Percentiles rank a stretch among this genome's conserved stretches.
These are phyloP conservation scores for Lomentospora prolificans DNA, from an alignment of 2,329 filamentous ascomycete genomes.

Conservation along the genomic window DNA sequence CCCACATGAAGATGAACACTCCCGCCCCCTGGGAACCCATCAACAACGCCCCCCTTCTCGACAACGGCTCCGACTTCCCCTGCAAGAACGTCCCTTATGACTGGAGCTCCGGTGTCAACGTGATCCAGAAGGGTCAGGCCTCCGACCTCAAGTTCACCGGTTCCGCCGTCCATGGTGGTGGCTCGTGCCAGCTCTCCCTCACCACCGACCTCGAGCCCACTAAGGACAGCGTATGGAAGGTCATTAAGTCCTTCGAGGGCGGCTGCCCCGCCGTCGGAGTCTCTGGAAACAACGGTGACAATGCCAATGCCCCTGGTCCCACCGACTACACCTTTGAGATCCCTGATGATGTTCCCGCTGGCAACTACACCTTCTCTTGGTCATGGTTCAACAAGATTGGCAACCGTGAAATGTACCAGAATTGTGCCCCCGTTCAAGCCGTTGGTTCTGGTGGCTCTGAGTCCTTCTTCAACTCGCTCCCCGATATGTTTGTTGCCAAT, in stretches of 20 bases:
- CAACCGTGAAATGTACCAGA: slow-evolving; percentile 97
- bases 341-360: slow-evolving; percentile 60
- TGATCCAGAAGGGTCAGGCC: slow-evolving; percentile 42
- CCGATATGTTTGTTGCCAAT: slow-evolving; percentile 62
- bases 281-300: slow-evolving; percentile 45
- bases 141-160: slow-evolving; percentile 55
- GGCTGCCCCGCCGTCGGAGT: slow-evolving; percentile 62
- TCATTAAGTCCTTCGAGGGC: slow-evolving; percentile 80
- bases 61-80: slow-evolving; percentile 61
- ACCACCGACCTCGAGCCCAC: slow-evolving; percentile 67
- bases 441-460: slow-evolving; percentile 40
- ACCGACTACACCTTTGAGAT: slow-evolving; percentile 60
- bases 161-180: slow-evolving; percentile 74
- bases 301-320: slow-evolving; percentile 33
- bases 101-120: slow-evolving; percentile 33
- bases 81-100: slow-evolving; percentile 57
- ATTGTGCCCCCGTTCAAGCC: slow-evolving; percentile 71
- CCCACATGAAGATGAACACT: slow-evolving; percentile 65
- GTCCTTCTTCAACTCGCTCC: slow-evolving; percentile 52
- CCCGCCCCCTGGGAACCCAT: slow-evolving; percentile 53
- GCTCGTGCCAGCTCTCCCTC: slow-evolving; percentile 82
- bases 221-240: slow-evolving; percentile 65
- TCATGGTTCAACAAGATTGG: slow-evolving; percentile 91
- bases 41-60: slow-evolving; percentile 54
- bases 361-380: slow-evolving; percentile 78